Percentiles rank a stretch among this genome's conserved stretches.
phyloP scores from a whole-genome alignment of 768 basidiomycete species.

The Pleurotus salmoneostramineus region DNA sequence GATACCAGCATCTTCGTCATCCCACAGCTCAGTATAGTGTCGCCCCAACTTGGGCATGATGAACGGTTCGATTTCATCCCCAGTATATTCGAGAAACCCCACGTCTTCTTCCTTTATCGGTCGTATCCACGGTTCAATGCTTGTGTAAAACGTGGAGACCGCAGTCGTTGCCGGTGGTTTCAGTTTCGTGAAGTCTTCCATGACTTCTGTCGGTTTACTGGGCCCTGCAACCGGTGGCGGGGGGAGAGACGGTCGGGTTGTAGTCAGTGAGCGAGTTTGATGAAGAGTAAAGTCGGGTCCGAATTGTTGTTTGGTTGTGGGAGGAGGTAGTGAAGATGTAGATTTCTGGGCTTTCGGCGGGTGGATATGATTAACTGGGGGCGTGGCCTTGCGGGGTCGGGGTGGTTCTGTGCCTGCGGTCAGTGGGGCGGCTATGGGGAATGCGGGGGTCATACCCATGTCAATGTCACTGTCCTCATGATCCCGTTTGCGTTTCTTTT shows the following conservation, averaged over 20 bases:
- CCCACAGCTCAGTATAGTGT: slow-evolving; percentile 92
- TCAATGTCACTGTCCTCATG: slow-evolving; percentile 69
- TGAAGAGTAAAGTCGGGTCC: slow-evolving; percentile 67
- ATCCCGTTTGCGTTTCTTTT: slow-evolving; percentile 84
- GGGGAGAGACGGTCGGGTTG: slow-evolving; percentile 58
- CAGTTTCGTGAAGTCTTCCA: slow-evolving; percentile 83
- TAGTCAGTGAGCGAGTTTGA: slow-evolving; percentile 42
- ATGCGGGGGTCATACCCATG: slow-evolving; percentile 32
- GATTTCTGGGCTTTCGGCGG: slow-evolving; percentile 58
- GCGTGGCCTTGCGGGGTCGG: slow-evolving; percentile 56
- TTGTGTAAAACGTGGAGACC: slow-evolving; percentile 79
- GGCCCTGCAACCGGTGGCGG: slow-evolving; percentile 73
- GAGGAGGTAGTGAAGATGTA: slow-evolving; percentile 35
- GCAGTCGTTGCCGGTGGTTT: slow-evolving; percentile 73
- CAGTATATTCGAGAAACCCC: slow-evolving; percentile 86
- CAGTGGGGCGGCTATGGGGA: background rate
- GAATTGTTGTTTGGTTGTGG: slow-evolving; percentile 32
- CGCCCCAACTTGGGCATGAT: slow-evolving; percentile 81
- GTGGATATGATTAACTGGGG: slow-evolving; percentile 38
- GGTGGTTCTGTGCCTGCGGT: slow-evolving; percentile 35
- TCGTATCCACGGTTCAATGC: slow-evolving; percentile 87
- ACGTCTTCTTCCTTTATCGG: slow-evolving; percentile 93
- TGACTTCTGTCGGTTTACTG: slow-evolving; percentile 78
- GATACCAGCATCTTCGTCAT: slow-evolving; percentile 72
- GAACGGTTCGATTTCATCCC: slow-evolving; percentile 88